Base-by-base conservation (phyloP, 2,329 filamentous ascomycete genomes). In the Nemania serpens region DNA sequence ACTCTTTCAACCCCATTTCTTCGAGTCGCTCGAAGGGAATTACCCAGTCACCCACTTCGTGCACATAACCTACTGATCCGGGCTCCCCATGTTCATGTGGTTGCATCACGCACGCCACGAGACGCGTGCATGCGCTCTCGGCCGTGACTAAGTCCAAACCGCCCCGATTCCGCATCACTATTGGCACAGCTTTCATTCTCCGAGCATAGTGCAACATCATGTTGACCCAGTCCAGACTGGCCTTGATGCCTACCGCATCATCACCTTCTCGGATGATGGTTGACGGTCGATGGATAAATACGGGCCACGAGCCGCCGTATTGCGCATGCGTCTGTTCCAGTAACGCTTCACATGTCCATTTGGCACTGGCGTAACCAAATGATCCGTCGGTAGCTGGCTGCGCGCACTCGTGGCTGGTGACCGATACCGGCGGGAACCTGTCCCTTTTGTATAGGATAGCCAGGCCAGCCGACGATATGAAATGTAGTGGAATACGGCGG, bases 171-270 rank as follows among this genome's bases (percentile, higher is more conserved):
- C 33, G 25, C 4, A 22, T 20, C 15, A 52, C 20, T 2, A 12
- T n/a, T 1, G 55, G 55, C n/a, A 47, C 55, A 2, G 41, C n/a
- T 5, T 6, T 18, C 12, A 72, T 69, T 45, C 63, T 69, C 36
- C 68, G 65, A 12, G 37, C 37, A 45, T 74, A 75, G 33, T 70
- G 70, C 1, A 70, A 67, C 46, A 74, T 72, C 2, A 71, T 88
- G 63, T 88, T 79, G 50, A 84, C 78, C 86, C 86, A 88, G 73
- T 88, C 88, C 69, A 88, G 86, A 84, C 88, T 87, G 84, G 66
- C 85, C 11, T 11, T 10, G 3, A 7, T 2, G 11, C 43, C 62
- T 6, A 34, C 29, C 12, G 55, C 51, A 47, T 62, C 62, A 10
- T 39, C 29, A 2, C 64, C 64, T 29, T 62, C 57, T 10, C 62